These are phyloP conservation scores for Drosera capensis DNA, from an alignment of 148 eudicot species.

Conservation along the genomic window DNA sequence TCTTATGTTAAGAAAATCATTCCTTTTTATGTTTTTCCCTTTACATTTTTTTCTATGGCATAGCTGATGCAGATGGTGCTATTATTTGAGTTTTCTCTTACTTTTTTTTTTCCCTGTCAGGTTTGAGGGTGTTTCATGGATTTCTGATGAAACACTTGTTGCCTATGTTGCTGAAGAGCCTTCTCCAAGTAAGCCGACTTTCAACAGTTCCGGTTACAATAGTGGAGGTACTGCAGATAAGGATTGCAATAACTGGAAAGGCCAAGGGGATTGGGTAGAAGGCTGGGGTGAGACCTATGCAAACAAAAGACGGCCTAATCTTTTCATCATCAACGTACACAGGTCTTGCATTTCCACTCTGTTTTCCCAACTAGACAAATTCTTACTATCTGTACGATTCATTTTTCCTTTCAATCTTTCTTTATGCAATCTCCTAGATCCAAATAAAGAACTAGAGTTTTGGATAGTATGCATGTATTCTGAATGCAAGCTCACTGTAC, in stretches of 20 bases:
- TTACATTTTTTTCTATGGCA: too few relatives aligned
- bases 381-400: background rate
- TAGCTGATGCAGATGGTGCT: too few relatives aligned
- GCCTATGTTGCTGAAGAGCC: conserved; percentile 97
- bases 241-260: conserved; percentile 79
- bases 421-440: too few relatives aligned
- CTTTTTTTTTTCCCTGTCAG: conserved; percentile 14
- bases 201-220: conserved; percentile 41
- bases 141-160: conserved; percentile 56
- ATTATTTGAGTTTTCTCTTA: background rate
- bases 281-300: conserved; percentile 87
- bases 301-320: conserved; percentile 70
- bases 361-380: background rate
- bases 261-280: conserved; percentile 75
- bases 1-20: background rate
- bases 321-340: conserved; percentile 50
- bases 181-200: conserved; percentile 42
- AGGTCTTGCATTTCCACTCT: conserved; percentile 24
- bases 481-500: too few relatives aligned
- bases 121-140: conserved; percentile 98
- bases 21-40: conserved; percentile 3
- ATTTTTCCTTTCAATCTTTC: background rate
- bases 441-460: too few relatives aligned
- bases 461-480: too few relatives aligned
- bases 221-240: conserved; percentile 46